These are phyloP conservation scores for Saccharum spontaneum DNA, from an alignment of 176 grass and related monocot genomes.

Conservation along the genomic window DNA sequence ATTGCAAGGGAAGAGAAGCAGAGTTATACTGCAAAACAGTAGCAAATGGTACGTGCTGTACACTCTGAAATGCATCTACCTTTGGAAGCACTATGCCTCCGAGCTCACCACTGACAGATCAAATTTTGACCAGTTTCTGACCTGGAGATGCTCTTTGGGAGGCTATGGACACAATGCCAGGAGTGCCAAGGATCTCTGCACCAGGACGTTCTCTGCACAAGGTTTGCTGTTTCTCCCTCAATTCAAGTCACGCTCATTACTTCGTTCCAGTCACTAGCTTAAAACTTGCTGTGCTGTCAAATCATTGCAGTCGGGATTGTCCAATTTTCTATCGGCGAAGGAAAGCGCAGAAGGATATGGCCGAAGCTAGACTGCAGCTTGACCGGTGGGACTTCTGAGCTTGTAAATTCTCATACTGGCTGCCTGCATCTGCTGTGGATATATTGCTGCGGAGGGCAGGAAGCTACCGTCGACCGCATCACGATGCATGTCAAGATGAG, in stretches of 20 bases:
- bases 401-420: neutral
- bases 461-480: neutral
- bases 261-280: neutral
- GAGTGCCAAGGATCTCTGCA: conserved; percentile 98
- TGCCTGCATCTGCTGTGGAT: too few species aligned
- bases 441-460: neutral
- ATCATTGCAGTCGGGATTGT: conserved; percentile 74
- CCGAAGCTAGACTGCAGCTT: conserved; percentile 89
- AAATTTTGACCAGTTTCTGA: conserved; percentile 61
- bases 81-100: neutral
- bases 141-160: conserved; percentile 88
- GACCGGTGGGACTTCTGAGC: conserved; percentile 74
- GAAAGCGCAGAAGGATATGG: conserved; percentile 96
- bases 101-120: neutral
- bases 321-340: conserved; percentile 93
- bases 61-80: conserved; percentile 1
- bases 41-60: conserved; percentile 60
- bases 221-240: conserved; percentile 36
- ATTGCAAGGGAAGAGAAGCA: conserved; percentile 98
- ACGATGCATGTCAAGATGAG: neutral
- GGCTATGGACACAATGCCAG: conserved; percentile 96
- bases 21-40: conserved; percentile 96
- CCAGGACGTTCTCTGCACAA: conserved; percentile 96
- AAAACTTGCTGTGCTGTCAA: neutral
- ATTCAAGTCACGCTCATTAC: neutral